Conservation (phyloP, 257 asterid genomes). For the Solanum appendiculatum region DNA sequence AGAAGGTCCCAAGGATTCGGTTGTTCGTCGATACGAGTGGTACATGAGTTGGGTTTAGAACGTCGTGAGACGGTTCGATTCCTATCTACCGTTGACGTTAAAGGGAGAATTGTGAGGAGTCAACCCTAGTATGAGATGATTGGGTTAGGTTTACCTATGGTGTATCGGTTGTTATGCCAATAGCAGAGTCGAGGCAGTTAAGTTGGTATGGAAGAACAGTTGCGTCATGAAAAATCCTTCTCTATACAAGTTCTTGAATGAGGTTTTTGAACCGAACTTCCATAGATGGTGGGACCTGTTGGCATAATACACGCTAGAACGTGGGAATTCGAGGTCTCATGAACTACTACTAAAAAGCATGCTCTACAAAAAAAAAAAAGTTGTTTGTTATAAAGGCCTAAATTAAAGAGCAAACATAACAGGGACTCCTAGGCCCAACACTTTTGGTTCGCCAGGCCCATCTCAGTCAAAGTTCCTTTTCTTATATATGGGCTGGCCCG, state of each 20-base stretch:
- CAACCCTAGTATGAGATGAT: not conserved
- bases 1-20: not conserved
- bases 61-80: not conserved
- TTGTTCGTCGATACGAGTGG: not conserved
- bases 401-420: not conserved
- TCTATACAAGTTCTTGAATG: not conserved
- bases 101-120: not conserved
- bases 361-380: not conserved
- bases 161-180: not conserved
- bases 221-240: not conserved
- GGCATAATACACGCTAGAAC: not conserved
- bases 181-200: not conserved
- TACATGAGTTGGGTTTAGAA: not conserved
- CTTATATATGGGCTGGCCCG: not conserved
- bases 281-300: not conserved
- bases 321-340: too few species aligned
- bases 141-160: not conserved
- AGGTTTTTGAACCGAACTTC: not conserved
- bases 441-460: not conserved
- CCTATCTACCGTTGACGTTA: not conserved
- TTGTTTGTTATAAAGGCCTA: not conserved
- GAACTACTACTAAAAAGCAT: not conserved
- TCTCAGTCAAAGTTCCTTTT: not conserved
- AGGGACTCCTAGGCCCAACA: not conserved
- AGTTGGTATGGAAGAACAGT: not conserved